Evolutionary conservation across 2,329 filamentous ascomycete genomes (phyloP), one percentile per base, ranked within the genome.

Genomic region (Fusarium pininemorale): DNA sequence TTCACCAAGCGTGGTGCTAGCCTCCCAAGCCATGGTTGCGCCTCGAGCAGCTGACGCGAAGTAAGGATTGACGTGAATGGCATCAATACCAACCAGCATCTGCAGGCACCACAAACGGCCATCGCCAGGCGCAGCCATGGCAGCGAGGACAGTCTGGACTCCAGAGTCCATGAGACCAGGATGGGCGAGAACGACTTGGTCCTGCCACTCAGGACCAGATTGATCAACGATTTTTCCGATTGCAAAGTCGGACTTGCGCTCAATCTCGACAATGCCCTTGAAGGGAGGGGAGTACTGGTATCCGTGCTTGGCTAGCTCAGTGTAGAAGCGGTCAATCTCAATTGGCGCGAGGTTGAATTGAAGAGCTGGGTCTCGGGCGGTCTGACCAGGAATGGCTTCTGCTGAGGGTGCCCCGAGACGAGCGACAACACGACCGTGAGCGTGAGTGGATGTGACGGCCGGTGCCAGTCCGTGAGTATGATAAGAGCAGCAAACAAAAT

Each of bases 151-250:
- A 9, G 60, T 63, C n/a, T 63, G 60, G 0, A 59, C 60, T 28
- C 60, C 60, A 26, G 60, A 63, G 60, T 63, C 60, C 60, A 63
- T 63, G 12, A 63, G 60, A 0, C 60, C 60, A 30, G 60, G 60
- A 30, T 63, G 60, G 28, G 60, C 60, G 12, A 63, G 39, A 10
- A 16, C 15, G 10, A 63, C 48, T 20, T 63, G 32, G 5, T 58
- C 60, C 2, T 63, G 41, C 60, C 60, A 63, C 10, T 58, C 60
- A 13, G 60, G 42, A 1, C 60, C 60, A 4, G 60, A 63, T 24
- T 63, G 60, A 6, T 63, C 60, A 6, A 58, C 30, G 2, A 63
- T 44, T 32, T 63, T 63, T 18, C 60, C 60, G 16, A 63, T 56
- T 10, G 60, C 53, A 63, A 58, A 58, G 24, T 63, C 60, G 22